Base-by-base conservation (phyloP, 257 asterid species). In the Forsythia viridissima region DNA sequence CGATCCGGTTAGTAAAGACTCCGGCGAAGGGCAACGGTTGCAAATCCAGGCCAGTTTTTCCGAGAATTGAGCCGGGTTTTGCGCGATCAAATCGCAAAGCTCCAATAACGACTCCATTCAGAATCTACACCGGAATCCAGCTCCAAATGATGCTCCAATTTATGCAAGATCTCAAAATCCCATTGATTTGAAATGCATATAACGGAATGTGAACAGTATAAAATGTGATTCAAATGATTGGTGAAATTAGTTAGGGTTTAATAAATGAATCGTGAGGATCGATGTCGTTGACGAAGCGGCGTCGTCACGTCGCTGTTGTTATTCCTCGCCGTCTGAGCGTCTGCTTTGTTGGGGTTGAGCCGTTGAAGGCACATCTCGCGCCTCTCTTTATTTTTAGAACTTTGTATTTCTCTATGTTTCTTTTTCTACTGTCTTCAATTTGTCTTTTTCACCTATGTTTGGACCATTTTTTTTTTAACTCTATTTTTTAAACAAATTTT, bases 21-120 rank as follows among this genome's bases (percentile, higher is more conserved):
- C 96, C 52, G 91, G 84, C 82, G 94, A 85, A 79, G 98, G 99
- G 72, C 99, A 96, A 52, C 99, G 92, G 84, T 90, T 87, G 87
- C 97, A 96, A 79, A 96, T 90, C 98, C 98, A 92, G 30, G 85
- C 85, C 70, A 96, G 84, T 80, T 96, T 93, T 6, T 90, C 92
- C 1, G 82, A 71, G 80, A 91, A 96, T 77, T 87, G 91, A 76
- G 79, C 18, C 34, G 98, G 97, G 24, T 85, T 85, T 65, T 89
- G 84, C 39, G 89, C 93, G 82, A 96, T 91, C 80, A 96, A 79
- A 85, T 96, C 99, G 80, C 97, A 94, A 8, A 96, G 92, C 94
- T 93, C 93, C 80, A 84, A 82, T 90, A 93, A 78, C 77, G 97
- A 80, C 81, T 96, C 98, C 99, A 94, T 94, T 70, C 75, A n/a